Conservation (phyloP, 2,329 filamentous ascomycete species). For the Stagonosporopsis tanaceti region DNA sequence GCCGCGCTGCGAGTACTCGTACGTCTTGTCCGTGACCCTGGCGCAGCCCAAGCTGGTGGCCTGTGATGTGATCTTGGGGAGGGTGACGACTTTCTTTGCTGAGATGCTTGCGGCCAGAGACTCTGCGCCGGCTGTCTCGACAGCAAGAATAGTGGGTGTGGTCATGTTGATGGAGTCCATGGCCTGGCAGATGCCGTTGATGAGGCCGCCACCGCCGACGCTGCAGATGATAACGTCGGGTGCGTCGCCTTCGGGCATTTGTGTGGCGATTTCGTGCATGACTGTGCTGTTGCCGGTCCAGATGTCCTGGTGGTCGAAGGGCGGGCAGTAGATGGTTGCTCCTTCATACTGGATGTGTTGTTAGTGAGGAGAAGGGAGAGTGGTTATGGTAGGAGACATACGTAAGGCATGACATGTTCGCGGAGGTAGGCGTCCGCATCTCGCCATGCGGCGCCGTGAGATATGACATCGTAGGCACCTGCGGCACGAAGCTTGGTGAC, state of each 20-base stretch:
- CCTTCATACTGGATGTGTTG: constrained; percentile 40
- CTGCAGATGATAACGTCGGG: constrained; percentile 78
- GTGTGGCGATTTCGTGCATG: constrained; percentile 59
- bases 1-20: constrained; percentile 66
- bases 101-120: constrained; percentile 70
- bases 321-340: constrained; percentile 68
- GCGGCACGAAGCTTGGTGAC: constrained; percentile 73
- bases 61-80: constrained; percentile 76
- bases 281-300: constrained; percentile 72
- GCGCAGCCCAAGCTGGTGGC: constrained; percentile 78
- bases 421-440: constrained; percentile 74
- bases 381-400: constrained; percentile 23
- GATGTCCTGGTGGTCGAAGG: constrained; percentile 73
- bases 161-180: constrained; percentile 58
- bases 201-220: constrained; percentile 81
- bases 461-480: constrained; percentile 72
- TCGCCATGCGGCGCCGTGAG: constrained; percentile 71
- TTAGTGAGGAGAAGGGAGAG: neutral
- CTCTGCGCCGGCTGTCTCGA: constrained; percentile 79
- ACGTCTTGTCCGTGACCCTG: constrained; percentile 72
- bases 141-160: constrained; percentile 66
- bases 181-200: constrained; percentile 78
- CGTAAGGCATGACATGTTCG: constrained; percentile 60
- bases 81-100: constrained; percentile 64
- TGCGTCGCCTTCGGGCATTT: constrained; percentile 53